These are phyloP conservation scores for Choanephora cucurbitarum DNA, from an alignment of 371 early-diverging fungal genomes.

Conservation along the genomic window DNA sequence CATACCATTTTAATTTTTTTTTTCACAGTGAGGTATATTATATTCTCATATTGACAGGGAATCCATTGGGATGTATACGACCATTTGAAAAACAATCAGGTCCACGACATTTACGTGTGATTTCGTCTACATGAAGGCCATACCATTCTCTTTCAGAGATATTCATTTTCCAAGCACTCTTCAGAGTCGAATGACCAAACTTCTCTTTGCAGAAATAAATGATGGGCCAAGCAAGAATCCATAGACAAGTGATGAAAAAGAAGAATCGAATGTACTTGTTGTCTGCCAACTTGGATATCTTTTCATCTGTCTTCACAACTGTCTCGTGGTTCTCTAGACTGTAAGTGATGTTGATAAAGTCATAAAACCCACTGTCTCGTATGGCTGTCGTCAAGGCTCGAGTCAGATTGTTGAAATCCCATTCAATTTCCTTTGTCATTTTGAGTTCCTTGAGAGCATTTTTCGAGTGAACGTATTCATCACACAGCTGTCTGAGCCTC, in stretches of 20 bases:
- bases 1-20: too few relatives aligned
- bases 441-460: constrained; percentile 43
- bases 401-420: constrained; percentile 44
- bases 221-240: constrained; percentile 42
- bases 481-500: constrained; percentile 39
- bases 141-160: constrained; percentile 43
- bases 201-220: constrained; percentile 28
- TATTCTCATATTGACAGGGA: background rate
- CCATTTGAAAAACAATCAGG: background rate
- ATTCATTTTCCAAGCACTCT: constrained; percentile 44
- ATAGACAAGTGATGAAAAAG: constrained; percentile 40
- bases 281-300: constrained; percentile 32
- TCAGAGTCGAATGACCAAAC: constrained; percentile 40
- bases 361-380: constrained; percentile 34
- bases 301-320: constrained; percentile 32
- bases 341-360: constrained; percentile 38
- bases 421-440: constrained; percentile 39
- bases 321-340: constrained; percentile 36
- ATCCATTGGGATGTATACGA: background rate
- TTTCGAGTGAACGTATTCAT: constrained; percentile 38
- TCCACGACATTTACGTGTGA: constrained; percentile 22
- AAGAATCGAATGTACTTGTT: constrained; percentile 26
- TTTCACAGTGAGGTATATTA: too few relatives aligned
- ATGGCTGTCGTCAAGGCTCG: constrained; percentile 43
- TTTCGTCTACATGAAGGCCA: constrained; percentile 26